Conservation (phyloP, 495 filamentous ascomycete species). For the Podospora anserina region DNA sequence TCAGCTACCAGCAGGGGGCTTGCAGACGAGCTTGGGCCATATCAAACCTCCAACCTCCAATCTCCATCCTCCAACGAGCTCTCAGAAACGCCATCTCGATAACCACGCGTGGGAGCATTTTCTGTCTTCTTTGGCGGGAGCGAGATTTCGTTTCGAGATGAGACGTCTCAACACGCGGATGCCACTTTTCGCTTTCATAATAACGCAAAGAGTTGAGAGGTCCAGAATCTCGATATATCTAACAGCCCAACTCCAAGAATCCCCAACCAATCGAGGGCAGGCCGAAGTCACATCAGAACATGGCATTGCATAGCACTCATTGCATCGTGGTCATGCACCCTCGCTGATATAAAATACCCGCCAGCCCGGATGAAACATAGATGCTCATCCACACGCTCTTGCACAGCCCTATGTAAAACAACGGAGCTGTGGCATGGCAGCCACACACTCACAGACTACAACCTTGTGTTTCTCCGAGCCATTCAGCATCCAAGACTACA, state of each 20-base stretch:
- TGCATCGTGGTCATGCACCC: background rate
- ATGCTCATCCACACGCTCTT: background rate
- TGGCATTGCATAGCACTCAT: background rate
- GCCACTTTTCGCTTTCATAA: background rate
- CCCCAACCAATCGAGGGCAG: background rate
- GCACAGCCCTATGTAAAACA: background rate
- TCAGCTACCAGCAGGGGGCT: background rate
- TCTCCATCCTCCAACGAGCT: background rate
- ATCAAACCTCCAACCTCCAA: background rate
- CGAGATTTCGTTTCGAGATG: background rate
- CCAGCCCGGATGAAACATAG: background rate
- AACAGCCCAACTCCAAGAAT: background rate
- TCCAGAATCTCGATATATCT: background rate
- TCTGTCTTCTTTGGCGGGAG: background rate
- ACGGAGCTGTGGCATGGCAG: background rate
- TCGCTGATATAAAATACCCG: background rate
- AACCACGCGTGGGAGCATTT: background rate
- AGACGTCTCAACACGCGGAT: background rate
- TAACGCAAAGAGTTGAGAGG: background rate
- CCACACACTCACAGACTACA: background rate
- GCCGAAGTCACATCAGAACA: background rate
- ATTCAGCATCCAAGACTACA: background rate
- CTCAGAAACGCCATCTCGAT: background rate
- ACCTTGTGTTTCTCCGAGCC: background rate
- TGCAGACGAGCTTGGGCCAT: constrained; percentile 2